Evolutionary conservation across 2,329 filamentous ascomycete species (phyloP), one percentile per base, ranked within the genome.

Genomic region (Neopestalotiopsis sp.): DNA sequence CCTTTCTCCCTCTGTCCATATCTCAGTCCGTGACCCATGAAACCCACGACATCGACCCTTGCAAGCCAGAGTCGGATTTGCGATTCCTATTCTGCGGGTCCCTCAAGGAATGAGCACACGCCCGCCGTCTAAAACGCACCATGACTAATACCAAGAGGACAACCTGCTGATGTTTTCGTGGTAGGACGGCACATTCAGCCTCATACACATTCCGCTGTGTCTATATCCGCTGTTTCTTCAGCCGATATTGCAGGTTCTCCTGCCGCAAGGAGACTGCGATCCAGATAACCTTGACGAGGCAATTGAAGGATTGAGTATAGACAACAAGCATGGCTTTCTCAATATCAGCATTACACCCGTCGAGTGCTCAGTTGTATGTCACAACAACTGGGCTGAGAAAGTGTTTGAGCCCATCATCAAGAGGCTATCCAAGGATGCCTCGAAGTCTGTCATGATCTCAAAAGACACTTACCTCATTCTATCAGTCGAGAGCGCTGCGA

Each of bases 311-410:
- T 80, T 88, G 58, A 85, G 83, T 3, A 71, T 81, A 58, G 85
- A 87, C 71, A 82, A 84, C 71, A 86, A 87, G 77, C 92, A 96
- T 80, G 90, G 90, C 59, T 98, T 99, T 80, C 88, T 98, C 78
- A 98, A 98, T 80, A 90, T 99, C 74, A 97, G 94, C 71, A 88
- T 98, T 75, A 98, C 95, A 0, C 94, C 94, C 0, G 89, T 97
- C 67, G 96, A 98, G 81, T 97, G 94, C 82, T 97, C 94, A 4
- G 88, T 99, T 66, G 94, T 97, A 67, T 98, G 95, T 78, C 92
- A 95, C 71, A 89, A 89, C 69, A 85, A 88, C 57, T 91, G 94
- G 82, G 92, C 93, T 6, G 84, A 89, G 61, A 87, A 89, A 67
- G 88, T 97, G 68, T 97, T 98, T 75, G 84, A 88, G 66, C 94